phyloP scores from a whole-genome alignment of 345 rosid genomes.

The Jatropha curcas region DNA sequence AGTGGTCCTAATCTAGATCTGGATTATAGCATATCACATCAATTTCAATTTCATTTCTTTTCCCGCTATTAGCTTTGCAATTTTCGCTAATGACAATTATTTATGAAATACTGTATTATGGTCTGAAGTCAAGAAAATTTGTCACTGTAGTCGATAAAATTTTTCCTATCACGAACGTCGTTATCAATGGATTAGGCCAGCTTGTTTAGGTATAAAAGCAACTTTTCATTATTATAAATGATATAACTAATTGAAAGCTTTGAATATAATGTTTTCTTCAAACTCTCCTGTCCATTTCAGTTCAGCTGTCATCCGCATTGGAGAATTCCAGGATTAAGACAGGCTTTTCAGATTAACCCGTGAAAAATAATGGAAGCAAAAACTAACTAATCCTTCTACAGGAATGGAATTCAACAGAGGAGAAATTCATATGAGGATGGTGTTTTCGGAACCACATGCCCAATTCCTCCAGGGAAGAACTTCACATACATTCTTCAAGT shows the following conservation, averaged over 20 bases:
- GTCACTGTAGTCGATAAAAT: background rate
- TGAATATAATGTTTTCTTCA: background rate
- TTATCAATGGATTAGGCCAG: background rate
- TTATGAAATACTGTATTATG: too few species aligned
- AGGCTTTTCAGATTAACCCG: too few species aligned
- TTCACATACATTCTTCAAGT: conserved; percentile 78
- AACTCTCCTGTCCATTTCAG: conserved; percentile 10
- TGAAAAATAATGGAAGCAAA: too few species aligned
- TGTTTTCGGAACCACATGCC: conserved; percentile 82
- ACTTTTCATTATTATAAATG: background rate
- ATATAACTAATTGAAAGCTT: background rate
- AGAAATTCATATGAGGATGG: conserved; percentile 86
- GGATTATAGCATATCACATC: too few species aligned
- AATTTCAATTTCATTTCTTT: too few species aligned
- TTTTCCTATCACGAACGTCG: conserved; percentile 5
- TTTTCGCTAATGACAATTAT: too few species aligned
- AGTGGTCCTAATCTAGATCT: background rate
- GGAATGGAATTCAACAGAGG: conserved; percentile 85
- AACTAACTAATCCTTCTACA: too few species aligned
- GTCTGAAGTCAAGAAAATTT: background rate
- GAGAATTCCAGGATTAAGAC: background rate
- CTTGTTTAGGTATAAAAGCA: background rate
- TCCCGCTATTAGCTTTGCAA: conserved; percentile 13
- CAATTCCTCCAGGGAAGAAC: conserved; percentile 84
- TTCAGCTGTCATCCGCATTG: conserved; percentile 36